Percentiles rank a stretch among this genome's conserved stretches.
Evolutionary conservation across 1,284 basidiomycete species (phyloP).

Genomic region (Coniferiporia weirii): DNA sequence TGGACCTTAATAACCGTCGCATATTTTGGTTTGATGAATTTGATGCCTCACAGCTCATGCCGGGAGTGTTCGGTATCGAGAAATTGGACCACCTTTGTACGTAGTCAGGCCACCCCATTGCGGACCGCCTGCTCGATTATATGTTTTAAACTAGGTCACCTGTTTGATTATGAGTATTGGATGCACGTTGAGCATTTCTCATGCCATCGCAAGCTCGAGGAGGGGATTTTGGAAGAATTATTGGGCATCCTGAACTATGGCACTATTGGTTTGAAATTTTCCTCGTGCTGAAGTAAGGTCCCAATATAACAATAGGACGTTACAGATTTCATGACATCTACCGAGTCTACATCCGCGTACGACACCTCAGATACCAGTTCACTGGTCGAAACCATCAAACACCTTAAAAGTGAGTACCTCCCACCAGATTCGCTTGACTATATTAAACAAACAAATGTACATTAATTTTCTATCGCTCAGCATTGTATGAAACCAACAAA

Average conservation of each 20-base stretch:
- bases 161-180: constrained; percentile 10
- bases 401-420: background rate
- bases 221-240: too few species aligned
- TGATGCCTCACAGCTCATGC: background rate
- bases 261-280: constrained; percentile 2
- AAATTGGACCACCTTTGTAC: background rate
- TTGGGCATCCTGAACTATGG: constrained; percentile 7
- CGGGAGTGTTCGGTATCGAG: background rate
- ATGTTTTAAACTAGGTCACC: background rate
- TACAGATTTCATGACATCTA: constrained; percentile 10
- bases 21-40: constrained; percentile 13
- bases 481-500: background rate
- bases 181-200: constrained; percentile 12
- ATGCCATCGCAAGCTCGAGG: background rate
- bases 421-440: too few species aligned
- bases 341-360: constrained; percentile 8
- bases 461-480: background rate
- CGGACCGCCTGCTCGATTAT: background rate
- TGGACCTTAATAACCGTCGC: background rate
- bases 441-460: background rate
- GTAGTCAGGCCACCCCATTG: background rate
- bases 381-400: background rate
- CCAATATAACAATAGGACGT: background rate
- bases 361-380: background rate
- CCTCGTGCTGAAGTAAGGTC: background rate